These are phyloP conservation scores for Diddensiella santjacobensis DNA, from an alignment of 805 yeast genomes.

Conservation along the genomic window DNA sequence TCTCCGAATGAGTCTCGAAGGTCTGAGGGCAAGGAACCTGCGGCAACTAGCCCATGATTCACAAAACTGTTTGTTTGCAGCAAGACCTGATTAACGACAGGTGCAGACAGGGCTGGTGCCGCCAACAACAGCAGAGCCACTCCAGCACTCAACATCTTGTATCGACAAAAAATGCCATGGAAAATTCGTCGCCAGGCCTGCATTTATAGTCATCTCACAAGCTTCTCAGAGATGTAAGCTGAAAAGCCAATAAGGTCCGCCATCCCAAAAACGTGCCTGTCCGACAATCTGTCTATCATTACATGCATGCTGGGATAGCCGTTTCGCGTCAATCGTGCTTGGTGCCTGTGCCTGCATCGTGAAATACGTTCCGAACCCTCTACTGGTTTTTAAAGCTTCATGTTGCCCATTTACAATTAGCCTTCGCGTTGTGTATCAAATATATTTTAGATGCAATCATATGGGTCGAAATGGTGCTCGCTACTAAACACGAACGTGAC, in stretches of 20 bases:
- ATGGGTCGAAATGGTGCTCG: too few species aligned
- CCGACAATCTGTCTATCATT: neutral
- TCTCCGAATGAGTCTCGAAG: conserved; percentile 17
- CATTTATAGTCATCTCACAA: too few species aligned
- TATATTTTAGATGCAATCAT: too few species aligned
- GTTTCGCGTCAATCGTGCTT: too few species aligned
- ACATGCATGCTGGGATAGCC: neutral
- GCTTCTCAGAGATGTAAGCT: neutral
- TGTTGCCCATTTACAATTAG: too few species aligned
- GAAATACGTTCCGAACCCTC: too few species aligned
- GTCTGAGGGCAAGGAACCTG: conserved; percentile 17
- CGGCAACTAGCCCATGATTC: conserved; percentile 20
- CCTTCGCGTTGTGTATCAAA: too few species aligned
- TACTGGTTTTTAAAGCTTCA: too few species aligned
- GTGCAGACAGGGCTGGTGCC: neutral
- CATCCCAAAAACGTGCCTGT: neutral
- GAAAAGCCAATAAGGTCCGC: neutral
- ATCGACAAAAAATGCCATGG: too few species aligned
- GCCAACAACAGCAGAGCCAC: neutral
- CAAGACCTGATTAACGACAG: conserved; percentile 2
- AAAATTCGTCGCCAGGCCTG: too few species aligned
- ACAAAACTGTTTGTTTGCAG: conserved; percentile 10
- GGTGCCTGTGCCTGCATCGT: too few species aligned
- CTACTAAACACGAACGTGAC: too few species aligned
- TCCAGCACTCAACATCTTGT: neutral